Conservation (phyloP, 345 rosid genomes). For the Psidium guajava region DNA sequence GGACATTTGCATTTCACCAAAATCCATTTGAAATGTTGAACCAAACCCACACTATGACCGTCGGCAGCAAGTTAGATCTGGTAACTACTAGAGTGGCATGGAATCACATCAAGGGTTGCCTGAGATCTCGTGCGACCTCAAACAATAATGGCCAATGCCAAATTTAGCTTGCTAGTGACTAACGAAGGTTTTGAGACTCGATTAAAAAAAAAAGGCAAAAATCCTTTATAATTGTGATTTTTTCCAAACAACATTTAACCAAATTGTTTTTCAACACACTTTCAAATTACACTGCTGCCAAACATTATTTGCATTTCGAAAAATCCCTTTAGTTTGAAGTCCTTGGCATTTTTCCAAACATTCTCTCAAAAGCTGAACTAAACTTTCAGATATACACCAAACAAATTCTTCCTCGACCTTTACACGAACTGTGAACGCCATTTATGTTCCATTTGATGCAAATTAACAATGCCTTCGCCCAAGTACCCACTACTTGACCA, state of each 20-base stretch:
- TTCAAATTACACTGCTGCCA: accelerated
- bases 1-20: too few relatives aligned
- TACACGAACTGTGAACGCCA: neutral
- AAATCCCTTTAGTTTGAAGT: neutral
- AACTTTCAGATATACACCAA: neutral
- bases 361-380: too few relatives aligned
- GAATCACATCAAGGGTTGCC: too few relatives aligned
- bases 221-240: neutral
- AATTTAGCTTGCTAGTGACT: too few relatives aligned
- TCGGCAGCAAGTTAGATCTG: too few relatives aligned
- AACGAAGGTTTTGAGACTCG: too few relatives aligned
- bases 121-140: too few relatives aligned
- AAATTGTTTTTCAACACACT: neutral
- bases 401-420: neutral
- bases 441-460: neutral
- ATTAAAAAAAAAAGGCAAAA: too few relatives aligned
- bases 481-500: neutral
- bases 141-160: too few relatives aligned
- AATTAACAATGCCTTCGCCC: neutral
- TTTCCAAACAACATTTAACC: neutral
- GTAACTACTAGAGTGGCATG: too few relatives aligned
- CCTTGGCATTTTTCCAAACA: neutral
- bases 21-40: too few relatives aligned
- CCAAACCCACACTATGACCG: too few relatives aligned
- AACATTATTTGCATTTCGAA: neutral